Evolutionary conservation across 768 basidiomycete genomes (phyloP), one percentile per base, ranked within the genome.

Genomic region (Tylopilus subfusipes): DNA sequence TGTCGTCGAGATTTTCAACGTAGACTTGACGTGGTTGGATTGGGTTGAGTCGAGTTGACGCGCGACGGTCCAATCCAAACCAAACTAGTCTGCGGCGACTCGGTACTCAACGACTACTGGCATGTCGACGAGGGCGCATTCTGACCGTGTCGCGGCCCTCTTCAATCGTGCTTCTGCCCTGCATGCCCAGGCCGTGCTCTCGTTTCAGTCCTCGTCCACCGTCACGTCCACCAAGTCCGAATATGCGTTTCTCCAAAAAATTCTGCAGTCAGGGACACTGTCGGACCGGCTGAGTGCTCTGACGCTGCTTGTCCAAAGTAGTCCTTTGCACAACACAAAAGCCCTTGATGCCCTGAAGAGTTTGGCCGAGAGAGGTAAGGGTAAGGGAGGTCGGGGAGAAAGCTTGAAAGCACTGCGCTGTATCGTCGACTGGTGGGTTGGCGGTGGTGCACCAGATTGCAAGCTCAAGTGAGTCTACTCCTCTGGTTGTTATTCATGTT

Each of bases 351-450:
- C 78, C 3, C 71, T 98, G 51, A 83, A 83, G 65, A 72, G 71
- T 4, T 85, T 96, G 86, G 83, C 88, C 1, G 88, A 90, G 65
- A 74, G 80, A 33, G 86, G 87, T 0, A 84, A 87, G 56, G 86
- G 85, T 0, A 92, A 91, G 63, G 93, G 92, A 38, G 91, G 92
- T 4, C 79, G 95, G n/a, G 94, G 94, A 48, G 95, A 98, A 74
- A 85, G 89, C 61, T 68, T 97, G 42, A 93, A 95, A 59, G 94
- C 95, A 3, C 67, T 96, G 51, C 79, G 95, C 40, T 96, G 94
- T 57, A 78, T 99, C 54, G 86, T 91, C 30, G 96, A 98, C 80
- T 98, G 96, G 94, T 97, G 94, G 93, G 82, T 89, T 43, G 94
- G 93, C 30, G 95, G 94, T 22, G 93, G 93, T n/a, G 90, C 85